Percentiles rank a stretch among this genome's conserved stretches.
Evolutionary conservation across 352 stramenopile genomes (phyloP).

Genomic region (Globisporangium carolinianum): DNA sequence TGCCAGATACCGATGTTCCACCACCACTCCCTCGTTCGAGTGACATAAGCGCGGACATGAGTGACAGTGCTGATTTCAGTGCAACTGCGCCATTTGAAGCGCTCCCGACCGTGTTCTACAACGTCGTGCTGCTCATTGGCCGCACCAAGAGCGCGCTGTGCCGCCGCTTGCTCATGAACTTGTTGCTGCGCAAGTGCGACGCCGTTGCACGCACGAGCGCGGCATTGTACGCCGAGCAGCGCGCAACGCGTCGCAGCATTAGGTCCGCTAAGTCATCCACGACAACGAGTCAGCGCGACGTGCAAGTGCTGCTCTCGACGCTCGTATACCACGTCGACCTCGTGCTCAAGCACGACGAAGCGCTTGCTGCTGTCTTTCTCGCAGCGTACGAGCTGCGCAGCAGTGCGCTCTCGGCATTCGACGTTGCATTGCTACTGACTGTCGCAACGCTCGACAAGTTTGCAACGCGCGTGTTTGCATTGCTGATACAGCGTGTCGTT

Average conservation of each 20-base stretch:
- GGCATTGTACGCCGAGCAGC: constrained; percentile 4
- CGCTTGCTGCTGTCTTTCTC: constrained; percentile 28
- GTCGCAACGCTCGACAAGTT: constrained; percentile 27
- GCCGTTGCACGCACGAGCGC: constrained; percentile 4
- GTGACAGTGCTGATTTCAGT: too few relatives aligned
- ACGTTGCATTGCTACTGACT: constrained; percentile 36
- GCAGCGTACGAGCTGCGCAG: constrained; percentile 26
- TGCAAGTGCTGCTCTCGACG: constrained; percentile 33
- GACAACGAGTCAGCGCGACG: constrained; percentile 9
- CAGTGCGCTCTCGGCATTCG: constrained; percentile 29
- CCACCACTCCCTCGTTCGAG: too few relatives aligned
- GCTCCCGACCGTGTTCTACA: constrained; percentile 35
- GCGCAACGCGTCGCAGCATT: background rate
- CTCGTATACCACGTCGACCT: constrained; percentile 54
- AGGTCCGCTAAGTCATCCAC: background rate
- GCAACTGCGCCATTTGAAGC: constrained; percentile 15
- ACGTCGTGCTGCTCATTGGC: constrained; percentile 30
- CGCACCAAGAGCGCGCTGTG: constrained; percentile 23
- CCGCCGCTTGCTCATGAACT: constrained; percentile 24
- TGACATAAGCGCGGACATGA: too few relatives aligned
- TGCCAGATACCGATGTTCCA: constrained; percentile 11
- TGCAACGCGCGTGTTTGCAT: constrained; percentile 16
- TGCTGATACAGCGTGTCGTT: constrained; percentile 21
- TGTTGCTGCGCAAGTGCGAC: constrained; percentile 31
- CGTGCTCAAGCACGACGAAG: constrained; percentile 35